Evolutionary conservation across 371 early-diverging fungal genomes (phyloP), one percentile per base, ranked within the genome.

Genomic region (Nosema muscidifuracis): DNA sequence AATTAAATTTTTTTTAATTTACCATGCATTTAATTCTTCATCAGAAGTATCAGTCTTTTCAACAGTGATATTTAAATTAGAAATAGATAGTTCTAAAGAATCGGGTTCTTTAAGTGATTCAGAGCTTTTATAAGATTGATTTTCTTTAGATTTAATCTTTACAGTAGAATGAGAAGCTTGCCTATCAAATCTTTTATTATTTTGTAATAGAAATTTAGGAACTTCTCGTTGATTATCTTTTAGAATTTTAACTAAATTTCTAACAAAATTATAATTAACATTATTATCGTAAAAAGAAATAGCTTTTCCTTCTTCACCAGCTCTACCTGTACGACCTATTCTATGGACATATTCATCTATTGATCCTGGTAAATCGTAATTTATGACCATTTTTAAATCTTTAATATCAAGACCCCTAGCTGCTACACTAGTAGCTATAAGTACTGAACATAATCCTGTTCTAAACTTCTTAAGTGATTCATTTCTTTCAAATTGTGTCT

Each of bases 331-430:
- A 30, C 79, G 31, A 10, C 95, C 95, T 73, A 94, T 92, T 80
- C 95, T 86, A 79, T 97, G 97, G 43, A 97, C 86, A 81, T 97
- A 97, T 30, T 91, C 85, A 79, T 95, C 94, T 16, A 93, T 90
- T 36, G 85, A 76, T 67, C 90, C 92, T 16, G 95, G 92, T 86
- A 97, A 92, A 80, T 97, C 97, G 65, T 95, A 97, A 86, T 97
- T 97, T 87, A 97, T 88, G 67, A 97, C 97, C 81, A 95, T 89
- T 82, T 95, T 95, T 70, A 97, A 92, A 76, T 96, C 90, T 80
- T 94, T 93, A 55, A 95, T 89, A 85, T 97, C 97, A 65, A 97
- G 92, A 82, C 97, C 97, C 84, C 97, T 90, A 10, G 95, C 94
- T 83, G 95, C 92, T 68, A 97, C 88, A 77, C 93, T 93, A 18